Base-by-base conservation (phyloP, 768 basidiomycete species). In the Podaxis rugospora region DNA sequence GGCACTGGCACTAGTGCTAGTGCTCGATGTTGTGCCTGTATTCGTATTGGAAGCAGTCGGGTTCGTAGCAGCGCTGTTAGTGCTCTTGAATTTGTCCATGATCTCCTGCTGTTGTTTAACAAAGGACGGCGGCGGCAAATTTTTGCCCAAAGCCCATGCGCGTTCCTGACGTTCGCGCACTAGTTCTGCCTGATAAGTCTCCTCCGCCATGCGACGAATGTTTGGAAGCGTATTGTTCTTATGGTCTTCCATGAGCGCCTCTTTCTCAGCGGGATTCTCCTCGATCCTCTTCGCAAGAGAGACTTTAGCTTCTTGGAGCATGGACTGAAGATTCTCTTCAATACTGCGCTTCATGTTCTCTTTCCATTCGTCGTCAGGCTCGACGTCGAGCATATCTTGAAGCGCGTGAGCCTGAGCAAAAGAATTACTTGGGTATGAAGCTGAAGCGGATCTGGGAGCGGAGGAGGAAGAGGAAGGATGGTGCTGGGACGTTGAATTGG, bases 261-360 rank as follows among this genome's bases (percentile, higher is more conserved):
- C 66, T 23, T 55, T 55, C 13, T 67, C 73, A 16, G 75, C 65
- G 68, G 81, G 63, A 59, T 70, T 66, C 71, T 79, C 71, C 67
- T 77, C 76, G 13, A 90, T 74, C 68, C 84, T 79, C 14, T 74
- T 70, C 37, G 83, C 77, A 39, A 83, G 71, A 61, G 82, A 83
- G 60, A 83, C 79, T 72, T 85, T 85, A 18, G 89, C 83, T 62
- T 88, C 88, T 57, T 85, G 80, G 62, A 88, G 68, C 75, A 82
- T 77, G 32, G 67, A 58, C 52, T 69, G 57, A 21, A 78, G 67
- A 6, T 73, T 74, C 1, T 76, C 74, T 65, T 84, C 82, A 66
- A 91, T 88, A 66, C 78, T 75, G 35, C 62, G 66, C 66, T 68
- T 74, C 65, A 83, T 72, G 1, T 66, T 59, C 36, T 65, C 68